Conservation (phyloP, 768 basidiomycete genomes). For the Trametes cubensis region DNA sequence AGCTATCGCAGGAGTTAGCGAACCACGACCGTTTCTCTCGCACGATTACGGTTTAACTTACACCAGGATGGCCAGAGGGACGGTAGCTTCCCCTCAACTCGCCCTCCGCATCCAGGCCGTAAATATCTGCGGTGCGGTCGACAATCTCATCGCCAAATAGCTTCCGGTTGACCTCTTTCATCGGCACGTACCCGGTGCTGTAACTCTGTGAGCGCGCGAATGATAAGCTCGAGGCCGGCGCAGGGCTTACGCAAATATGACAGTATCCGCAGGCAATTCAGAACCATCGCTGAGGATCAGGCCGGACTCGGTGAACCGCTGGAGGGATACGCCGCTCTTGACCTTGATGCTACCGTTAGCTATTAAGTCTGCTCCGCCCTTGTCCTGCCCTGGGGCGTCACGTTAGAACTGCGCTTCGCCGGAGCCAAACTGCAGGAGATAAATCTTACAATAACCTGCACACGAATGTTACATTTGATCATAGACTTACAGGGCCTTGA, state of each 20-base stretch:
- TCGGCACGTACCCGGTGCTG: slow-evolving; percentile 39
- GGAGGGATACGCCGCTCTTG: slow-evolving; percentile 25
- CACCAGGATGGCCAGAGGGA: slow-evolving; percentile 47
- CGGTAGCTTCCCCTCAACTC: slow-evolving; percentile 42
- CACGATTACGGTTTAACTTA: slow-evolving; percentile 26
- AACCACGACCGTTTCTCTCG: not conserved
- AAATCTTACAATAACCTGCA: not conserved
- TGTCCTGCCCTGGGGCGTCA: slow-evolving; percentile 24
- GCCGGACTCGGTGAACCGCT: slow-evolving; percentile 24
- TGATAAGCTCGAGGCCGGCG: not conserved
- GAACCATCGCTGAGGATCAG: slow-evolving; percentile 35
- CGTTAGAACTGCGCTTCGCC: too few relatives aligned
- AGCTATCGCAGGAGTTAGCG: slow-evolving; percentile 31
- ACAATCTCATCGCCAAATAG: slow-evolving; percentile 42
- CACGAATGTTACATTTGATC: too few relatives aligned
- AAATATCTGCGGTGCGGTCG: slow-evolving; percentile 34
- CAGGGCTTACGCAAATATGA: slow-evolving; percentile 35
- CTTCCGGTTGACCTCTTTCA: slow-evolving; percentile 34
- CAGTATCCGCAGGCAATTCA: slow-evolving; percentile 32
- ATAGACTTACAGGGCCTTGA: slow-evolving; percentile 11
- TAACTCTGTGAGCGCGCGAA: not conserved
- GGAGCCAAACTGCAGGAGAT: not conserved
- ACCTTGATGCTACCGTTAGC: slow-evolving; percentile 26
- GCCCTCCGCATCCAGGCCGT: slow-evolving; percentile 47
- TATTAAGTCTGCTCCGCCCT: slow-evolving; percentile 28